phyloP scores from a whole-genome alignment of 495 filamentous ascomycete genomes.

The Chlorociboria aeruginascens region DNA sequence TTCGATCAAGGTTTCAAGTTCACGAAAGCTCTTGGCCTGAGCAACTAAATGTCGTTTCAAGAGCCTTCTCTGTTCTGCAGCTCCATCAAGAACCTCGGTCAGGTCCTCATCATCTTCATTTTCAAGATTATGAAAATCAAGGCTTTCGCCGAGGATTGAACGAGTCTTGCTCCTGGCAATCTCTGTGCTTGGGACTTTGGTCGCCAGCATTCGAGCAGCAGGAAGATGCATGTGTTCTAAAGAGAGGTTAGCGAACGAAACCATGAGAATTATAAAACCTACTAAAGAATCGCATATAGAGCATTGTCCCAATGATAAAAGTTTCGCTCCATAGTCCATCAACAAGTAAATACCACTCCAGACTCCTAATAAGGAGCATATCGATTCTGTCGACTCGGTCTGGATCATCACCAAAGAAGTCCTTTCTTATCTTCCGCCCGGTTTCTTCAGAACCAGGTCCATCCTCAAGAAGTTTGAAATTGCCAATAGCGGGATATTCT shows the following conservation, averaged over 20 bases:
- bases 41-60: constrained; percentile 30
- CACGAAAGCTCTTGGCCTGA: constrained; percentile 52
- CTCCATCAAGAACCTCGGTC: constrained; percentile 21
- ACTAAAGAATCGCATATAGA: constrained; percentile 69
- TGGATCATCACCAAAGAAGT: constrained; percentile 52
- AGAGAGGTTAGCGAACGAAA: constrained; percentile 1
- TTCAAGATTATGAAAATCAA: constrained; percentile 18
- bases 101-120: constrained; percentile 17
- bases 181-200: constrained; percentile 18
- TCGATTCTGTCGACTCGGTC: constrained; percentile 51
- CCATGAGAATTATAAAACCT: constrained; percentile 22
- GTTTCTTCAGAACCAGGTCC: constrained; percentile 13
- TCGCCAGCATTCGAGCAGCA: constrained; percentile 52
- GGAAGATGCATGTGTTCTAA: constrained; percentile 42
- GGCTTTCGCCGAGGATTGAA: constrained; percentile 19
- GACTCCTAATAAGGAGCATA: constrained; percentile 57
- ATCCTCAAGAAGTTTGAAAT: constrained; percentile 38
- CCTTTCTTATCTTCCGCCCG: constrained; percentile 36
- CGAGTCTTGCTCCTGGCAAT: constrained; percentile 22
- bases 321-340: constrained; percentile 60
- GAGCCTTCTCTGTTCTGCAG: constrained; percentile 22
- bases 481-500: constrained; percentile 22
- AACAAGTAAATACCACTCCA: constrained; percentile 75
- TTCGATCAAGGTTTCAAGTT: constrained; percentile 58
- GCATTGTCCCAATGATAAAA: constrained; percentile 48